These are phyloP conservation scores for Neurospora hispaniola DNA, from an alignment of 495 filamentous ascomycete species.

Conservation along the genomic window DNA sequence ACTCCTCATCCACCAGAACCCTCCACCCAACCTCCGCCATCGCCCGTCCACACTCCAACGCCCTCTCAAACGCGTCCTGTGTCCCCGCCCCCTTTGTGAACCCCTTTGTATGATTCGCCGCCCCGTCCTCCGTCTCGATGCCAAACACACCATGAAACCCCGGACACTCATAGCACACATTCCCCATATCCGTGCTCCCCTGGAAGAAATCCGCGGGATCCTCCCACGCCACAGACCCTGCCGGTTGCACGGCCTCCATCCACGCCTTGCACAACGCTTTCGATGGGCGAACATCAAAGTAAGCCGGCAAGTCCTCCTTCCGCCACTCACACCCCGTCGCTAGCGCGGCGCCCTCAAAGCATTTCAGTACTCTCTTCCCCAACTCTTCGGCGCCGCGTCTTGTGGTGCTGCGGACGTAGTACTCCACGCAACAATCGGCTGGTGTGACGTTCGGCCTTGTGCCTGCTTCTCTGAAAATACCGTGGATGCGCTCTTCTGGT, in stretches of 20 bases:
- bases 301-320: conserved; percentile 37
- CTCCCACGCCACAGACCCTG: conserved; percentile 9
- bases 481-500: conserved; percentile 24
- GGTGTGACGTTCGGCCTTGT: conserved; percentile 40
- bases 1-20: conserved; percentile 36
- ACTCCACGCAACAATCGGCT: conserved; percentile 41
- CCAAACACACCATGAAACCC: conserved; percentile 48
- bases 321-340: conserved; percentile 46
- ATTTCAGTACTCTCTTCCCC: conserved; percentile 40
- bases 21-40: conserved; percentile 45
- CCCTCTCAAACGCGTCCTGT: conserved; percentile 32
- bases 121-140: conserved; percentile 34
- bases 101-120: conserved; percentile 43
- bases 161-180: conserved; percentile 46
- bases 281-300: conserved; percentile 43
- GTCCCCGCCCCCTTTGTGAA: conserved; percentile 45
- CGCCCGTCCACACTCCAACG: conserved; percentile 42
- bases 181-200: conserved; percentile 39
- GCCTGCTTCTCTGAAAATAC: conserved; percentile 18
- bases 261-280: conserved; percentile 40
- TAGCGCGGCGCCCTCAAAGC: conserved; percentile 45
- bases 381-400: conserved; percentile 31
- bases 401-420: conserved; percentile 43
- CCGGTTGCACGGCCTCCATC: conserved; percentile 31
- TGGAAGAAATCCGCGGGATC: conserved; percentile 33